Evolutionary conservation across 2,329 filamentous ascomycete species (phyloP).

Genomic region (Geosmithia flava): DNA sequence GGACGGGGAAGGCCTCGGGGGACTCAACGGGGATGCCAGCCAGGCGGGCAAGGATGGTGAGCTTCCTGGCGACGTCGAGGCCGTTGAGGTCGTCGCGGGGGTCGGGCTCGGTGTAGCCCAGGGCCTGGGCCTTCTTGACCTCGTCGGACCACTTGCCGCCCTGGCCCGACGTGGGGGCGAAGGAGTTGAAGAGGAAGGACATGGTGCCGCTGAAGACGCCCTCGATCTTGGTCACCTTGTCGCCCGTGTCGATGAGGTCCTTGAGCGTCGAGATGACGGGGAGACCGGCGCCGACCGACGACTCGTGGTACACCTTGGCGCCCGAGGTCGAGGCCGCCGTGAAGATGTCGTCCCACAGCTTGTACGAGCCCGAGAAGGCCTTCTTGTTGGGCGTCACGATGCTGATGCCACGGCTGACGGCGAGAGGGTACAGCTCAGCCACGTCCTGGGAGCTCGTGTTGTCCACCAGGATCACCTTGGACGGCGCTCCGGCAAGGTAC

Average conservation of each 20-base stretch:
- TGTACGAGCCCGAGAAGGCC: constrained; percentile 73
- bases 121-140: constrained; percentile 80
- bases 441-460: constrained; percentile 89
- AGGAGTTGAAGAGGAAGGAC: constrained; percentile 97
- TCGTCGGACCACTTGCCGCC: constrained; percentile 84
- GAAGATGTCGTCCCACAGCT: constrained; percentile 84
- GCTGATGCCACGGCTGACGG: constrained; percentile 71
- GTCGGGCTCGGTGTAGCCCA: constrained; percentile 87
- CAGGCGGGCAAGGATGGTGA: constrained; percentile 85
- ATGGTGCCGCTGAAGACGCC: constrained; percentile 97
- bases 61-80: constrained; percentile 83
- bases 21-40: constrained; percentile 49
- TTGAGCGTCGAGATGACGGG: constrained; percentile 89
- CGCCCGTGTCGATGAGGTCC: constrained; percentile 88
- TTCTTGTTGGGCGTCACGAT: constrained; percentile 98
- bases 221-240: constrained; percentile 84
- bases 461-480: constrained; percentile 76
- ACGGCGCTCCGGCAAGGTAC: constrained; percentile 67
- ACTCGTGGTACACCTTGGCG: constrained; percentile 88
- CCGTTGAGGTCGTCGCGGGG: constrained; percentile 80
- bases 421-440: constrained; percentile 69
- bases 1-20: constrained; percentile 82
- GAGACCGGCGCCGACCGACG: constrained; percentile 83
- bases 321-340: constrained; percentile 54
- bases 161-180: constrained; percentile 64